Percentiles rank a stretch among this genome's conserved stretches.
phyloP scores from a whole-genome alignment of 805 yeast species.

The Saturnispora saitoi region DNA sequence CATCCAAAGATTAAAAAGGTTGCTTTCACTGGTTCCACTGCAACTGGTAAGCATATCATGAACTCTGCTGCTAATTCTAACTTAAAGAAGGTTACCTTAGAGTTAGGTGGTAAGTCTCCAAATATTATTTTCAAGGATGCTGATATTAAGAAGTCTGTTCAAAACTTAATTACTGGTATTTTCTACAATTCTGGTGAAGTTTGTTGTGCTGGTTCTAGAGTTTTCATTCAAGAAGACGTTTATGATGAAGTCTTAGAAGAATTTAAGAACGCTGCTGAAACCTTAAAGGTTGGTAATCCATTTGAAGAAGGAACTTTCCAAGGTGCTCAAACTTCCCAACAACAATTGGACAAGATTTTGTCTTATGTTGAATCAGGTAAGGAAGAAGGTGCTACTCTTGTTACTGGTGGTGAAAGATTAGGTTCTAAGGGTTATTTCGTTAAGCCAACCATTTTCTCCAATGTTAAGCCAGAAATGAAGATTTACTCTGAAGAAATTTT shows the following conservation, averaged over 20 bases:
- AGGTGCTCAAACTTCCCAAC: conserved; percentile 71
- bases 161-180: conserved; percentile 55
- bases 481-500: conserved; percentile 69
- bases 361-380: conserved; percentile 60
- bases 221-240: conserved; percentile 62
- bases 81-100: conserved; percentile 66
- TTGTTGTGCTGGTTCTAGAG: conserved; percentile 77
- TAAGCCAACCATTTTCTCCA: conserved; percentile 66
- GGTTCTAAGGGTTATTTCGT: conserved; percentile 64
- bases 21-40: conserved; percentile 79
- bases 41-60: conserved; percentile 65
- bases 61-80: conserved; percentile 57
- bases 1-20: conserved; percentile 66
- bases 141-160: conserved; percentile 40
- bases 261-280: conserved; percentile 51
- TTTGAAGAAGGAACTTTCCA: conserved; percentile 58
- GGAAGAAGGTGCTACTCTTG: conserved; percentile 55
- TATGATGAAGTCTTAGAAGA: conserved; percentile 54
- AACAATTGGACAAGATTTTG: conserved; percentile 62
- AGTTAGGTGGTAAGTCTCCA: conserved; percentile 80
- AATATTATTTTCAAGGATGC: conserved; percentile 68
- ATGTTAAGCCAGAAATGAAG: conserved; percentile 53
- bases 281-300: conserved; percentile 66
- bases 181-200: conserved; percentile 78
- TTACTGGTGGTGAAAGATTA: conserved; percentile 63